Base-by-base conservation (phyloP, 202 grass and related monocot species). In the Dendrocalamus latiflorus region DNA sequence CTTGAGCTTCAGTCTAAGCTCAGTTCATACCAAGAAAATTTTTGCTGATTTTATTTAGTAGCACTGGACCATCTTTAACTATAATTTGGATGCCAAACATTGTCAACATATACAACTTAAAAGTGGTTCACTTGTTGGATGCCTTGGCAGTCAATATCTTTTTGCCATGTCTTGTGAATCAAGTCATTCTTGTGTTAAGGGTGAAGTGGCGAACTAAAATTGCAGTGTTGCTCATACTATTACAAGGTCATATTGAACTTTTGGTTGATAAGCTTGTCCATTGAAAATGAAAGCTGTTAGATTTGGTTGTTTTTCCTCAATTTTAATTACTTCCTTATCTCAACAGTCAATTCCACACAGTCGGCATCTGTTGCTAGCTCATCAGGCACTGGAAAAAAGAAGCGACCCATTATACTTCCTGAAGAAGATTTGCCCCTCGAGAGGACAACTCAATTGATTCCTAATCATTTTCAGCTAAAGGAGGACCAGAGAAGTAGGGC, bases 311-410 rank as follows among this genome's bases (percentile, higher is more conserved):
- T 24, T 87, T 55, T 63, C 37, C 0, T 55, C 53, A 10, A 11
- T 78, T 65, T 61, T 56, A 69, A 67, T 68, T 60, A 20, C 80
- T 90, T 76, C 15, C 69, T 16, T 59, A 72, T 87, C 36, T 53
- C 78, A 68, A 63, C 87, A 87, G 84, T 70, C 34, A 66, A 68
- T 45, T 78, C 53, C 36, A 57, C 25, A 65, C 49, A 81, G 24
- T 74, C 79, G 47, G 6, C 67, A 68, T 87, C 83, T 83, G 36
- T 26, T 43, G 85, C 30, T 72, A 65, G 48, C 66, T 74, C 77
- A 74, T 56, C 82, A 56, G 45, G 57, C 44, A 41, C 79, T 57
- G 61, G 42, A 59, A 89, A 89, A 79, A 88, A 84, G 44, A 89
- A 89, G 73, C 86, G 77, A 45, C 50, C 58, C 41, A 24, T 22